Evolutionary conservation across 805 yeast species (phyloP).

Genomic region (Metschnikowia lachancei): DNA sequence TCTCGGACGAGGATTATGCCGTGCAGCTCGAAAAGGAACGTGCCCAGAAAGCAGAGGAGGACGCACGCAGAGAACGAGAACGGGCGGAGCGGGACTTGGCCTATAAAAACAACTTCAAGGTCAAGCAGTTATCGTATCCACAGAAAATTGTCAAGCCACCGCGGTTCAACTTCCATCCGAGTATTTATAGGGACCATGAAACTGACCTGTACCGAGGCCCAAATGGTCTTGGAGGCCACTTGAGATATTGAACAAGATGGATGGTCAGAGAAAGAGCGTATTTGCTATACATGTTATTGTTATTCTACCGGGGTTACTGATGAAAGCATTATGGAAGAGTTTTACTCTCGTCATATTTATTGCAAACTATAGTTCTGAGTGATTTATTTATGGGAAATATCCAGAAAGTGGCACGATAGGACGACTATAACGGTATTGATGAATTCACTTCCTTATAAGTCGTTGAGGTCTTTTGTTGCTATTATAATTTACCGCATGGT

Average conservation of each 20-base stretch:
- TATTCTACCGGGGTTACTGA: too few species aligned
- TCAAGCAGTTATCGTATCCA: constrained; percentile 23
- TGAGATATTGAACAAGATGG: constrained; percentile 10
- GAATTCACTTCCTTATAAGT: too few species aligned
- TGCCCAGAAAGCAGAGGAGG: constrained; percentile 18
- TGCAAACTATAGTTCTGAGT: too few species aligned
- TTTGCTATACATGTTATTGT: too few species aligned
- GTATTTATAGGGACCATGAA: constrained; percentile 7
- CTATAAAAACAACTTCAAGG: constrained; percentile 29
- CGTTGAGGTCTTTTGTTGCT: too few species aligned
- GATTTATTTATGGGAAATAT: too few species aligned
- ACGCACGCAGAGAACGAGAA: constrained; percentile 17
- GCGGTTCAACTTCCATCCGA: constrained; percentile 25
- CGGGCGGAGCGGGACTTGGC: constrained; percentile 21
- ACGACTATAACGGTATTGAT: too few species aligned
- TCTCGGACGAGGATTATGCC: constrained; percentile 41
- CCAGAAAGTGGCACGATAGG: too few species aligned
- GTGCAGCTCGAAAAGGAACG: constrained; percentile 25
- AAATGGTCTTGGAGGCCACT: constrained; percentile 10
- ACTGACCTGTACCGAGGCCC: constrained; percentile 4
- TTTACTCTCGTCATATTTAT: too few species aligned
- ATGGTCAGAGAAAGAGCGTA: neutral
- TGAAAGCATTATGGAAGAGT: too few species aligned
- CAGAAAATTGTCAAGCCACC: constrained; percentile 38
- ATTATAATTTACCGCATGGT: too few species aligned